Conservation (phyloP, 805 yeast species). For the Lipomyces spencermartinsiae region DNA sequence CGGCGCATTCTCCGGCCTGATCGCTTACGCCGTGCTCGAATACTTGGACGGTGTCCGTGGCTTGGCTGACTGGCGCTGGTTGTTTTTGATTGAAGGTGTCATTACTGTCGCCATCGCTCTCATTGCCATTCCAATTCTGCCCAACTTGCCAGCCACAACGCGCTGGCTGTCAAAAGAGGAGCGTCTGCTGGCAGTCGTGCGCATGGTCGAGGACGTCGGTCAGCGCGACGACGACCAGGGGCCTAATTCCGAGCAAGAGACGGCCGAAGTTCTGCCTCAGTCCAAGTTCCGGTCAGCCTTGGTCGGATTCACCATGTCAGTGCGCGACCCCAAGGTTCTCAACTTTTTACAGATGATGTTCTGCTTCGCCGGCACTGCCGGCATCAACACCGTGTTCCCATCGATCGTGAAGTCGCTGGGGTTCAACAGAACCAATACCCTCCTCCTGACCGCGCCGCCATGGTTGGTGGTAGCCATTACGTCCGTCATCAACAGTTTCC, state of each 20-base stretch:
- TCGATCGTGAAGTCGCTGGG: slow-evolving; percentile 63
- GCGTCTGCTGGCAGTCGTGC: slow-evolving; percentile 51
- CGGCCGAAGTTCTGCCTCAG: background rate
- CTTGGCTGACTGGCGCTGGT: slow-evolving; percentile 60
- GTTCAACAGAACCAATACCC: slow-evolving; percentile 56
- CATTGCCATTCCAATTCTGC: slow-evolving; percentile 55
- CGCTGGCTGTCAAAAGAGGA: slow-evolving; percentile 54
- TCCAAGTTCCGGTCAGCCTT: slow-evolving; percentile 7
- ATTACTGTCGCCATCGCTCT: slow-evolving; percentile 57
- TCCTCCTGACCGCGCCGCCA: slow-evolving; percentile 50
- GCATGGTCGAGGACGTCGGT: slow-evolving; percentile 52
- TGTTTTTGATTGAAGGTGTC: slow-evolving; percentile 62
- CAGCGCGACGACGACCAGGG: slow-evolving; percentile 48
- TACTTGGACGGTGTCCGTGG: slow-evolving; percentile 52
- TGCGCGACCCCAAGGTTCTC: slow-evolving; percentile 40
- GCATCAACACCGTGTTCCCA: slow-evolving; percentile 57
- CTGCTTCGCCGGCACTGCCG: slow-evolving; percentile 62
- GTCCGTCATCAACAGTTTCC: slow-evolving; percentile 29
- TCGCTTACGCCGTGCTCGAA: slow-evolving; percentile 60
- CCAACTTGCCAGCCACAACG: slow-evolving; percentile 61
- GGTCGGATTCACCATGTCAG: slow-evolving; percentile 33
- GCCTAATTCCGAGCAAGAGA: background rate
- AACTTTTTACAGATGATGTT: slow-evolving; percentile 34
- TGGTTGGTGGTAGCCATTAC: slow-evolving; percentile 34
- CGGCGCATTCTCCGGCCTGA: slow-evolving; percentile 62